Evolutionary conservation across 345 rosid genomes (phyloP).

Genomic region (Rhodamnia argentea): DNA sequence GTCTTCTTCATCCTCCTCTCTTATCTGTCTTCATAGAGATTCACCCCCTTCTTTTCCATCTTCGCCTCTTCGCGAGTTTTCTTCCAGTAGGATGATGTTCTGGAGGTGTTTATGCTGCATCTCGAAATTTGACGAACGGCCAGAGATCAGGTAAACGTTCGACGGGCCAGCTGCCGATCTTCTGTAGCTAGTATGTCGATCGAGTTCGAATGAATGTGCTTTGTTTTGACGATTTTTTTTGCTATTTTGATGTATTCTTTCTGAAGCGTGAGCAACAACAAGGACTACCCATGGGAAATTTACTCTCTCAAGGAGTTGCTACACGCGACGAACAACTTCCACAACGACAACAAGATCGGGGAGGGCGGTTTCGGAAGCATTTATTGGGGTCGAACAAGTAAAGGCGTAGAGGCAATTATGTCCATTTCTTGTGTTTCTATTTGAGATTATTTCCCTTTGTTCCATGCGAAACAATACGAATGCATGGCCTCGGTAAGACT

Average conservation of each 20-base stretch:
- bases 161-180: neutral
- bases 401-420: conserved; percentile 44
- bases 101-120: conserved; percentile 6
- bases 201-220: neutral
- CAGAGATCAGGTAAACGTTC: conserved; percentile 1
- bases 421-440: neutral
- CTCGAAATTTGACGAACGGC: neutral
- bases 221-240: neutral
- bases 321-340: conserved; percentile 56
- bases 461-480: neutral
- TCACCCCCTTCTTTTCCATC: neutral
- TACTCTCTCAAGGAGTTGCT: conserved; percentile 48
- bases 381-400: conserved; percentile 58
- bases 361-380: conserved; percentile 71
- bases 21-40: neutral
- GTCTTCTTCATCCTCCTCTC: neutral
- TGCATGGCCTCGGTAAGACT: neutral
- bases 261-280: conserved; percentile 8
- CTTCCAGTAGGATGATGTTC: neutral
- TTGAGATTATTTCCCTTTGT: neutral
- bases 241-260: neutral
- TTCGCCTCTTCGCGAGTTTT: neutral
- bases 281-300: conserved; percentile 48
- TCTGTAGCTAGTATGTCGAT: neutral
- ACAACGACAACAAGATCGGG: conserved; percentile 55